These are phyloP conservation scores for Aspergillus heteromorphus DNA, from an alignment of 495 filamentous ascomycete species.

Conservation along the genomic window DNA sequence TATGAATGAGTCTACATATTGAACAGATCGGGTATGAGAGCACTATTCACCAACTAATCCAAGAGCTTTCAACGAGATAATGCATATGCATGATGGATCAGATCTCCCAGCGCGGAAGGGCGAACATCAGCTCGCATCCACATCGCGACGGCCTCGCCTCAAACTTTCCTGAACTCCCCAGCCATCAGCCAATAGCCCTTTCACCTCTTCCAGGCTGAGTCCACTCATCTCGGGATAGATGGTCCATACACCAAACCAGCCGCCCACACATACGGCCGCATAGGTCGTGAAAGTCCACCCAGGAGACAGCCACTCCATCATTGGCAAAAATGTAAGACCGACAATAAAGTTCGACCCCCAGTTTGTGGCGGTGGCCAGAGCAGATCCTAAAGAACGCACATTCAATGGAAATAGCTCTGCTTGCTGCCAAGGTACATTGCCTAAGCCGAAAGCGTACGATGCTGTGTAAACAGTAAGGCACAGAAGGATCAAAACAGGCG, in stretches of 20 bases:
- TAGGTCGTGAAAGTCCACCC: conserved; percentile 77
- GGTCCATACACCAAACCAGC: conserved; percentile 60
- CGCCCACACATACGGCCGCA: conserved; percentile 59
- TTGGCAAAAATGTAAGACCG: conserved; percentile 76
- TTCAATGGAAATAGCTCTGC: conserved; percentile 82
- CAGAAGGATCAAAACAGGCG: conserved; percentile 53
- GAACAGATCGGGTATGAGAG: too few relatives aligned
- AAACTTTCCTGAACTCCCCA: conserved; percentile 60
- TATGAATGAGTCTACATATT: neutral
- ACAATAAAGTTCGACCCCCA: conserved; percentile 88
- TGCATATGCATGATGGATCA: neutral
- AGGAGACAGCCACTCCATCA: conserved; percentile 74
- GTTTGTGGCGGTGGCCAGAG: conserved; percentile 79
- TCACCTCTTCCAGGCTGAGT: conserved; percentile 74
- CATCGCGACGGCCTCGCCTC: neutral
- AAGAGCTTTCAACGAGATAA: neutral
- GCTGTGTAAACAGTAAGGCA: conserved; percentile 80
- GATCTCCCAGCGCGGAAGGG: neutral
- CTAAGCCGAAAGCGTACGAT: conserved; percentile 80
- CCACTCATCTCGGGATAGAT: conserved; percentile 87
- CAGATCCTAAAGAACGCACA: conserved; percentile 76
- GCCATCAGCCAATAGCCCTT: conserved; percentile 63
- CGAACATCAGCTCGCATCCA: neutral
- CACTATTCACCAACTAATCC: too few relatives aligned
- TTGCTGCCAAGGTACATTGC: conserved; percentile 92